Base-by-base conservation (phyloP, 192 early-diverging fungal genomes). In the Haplosporangium gracile region DNA sequence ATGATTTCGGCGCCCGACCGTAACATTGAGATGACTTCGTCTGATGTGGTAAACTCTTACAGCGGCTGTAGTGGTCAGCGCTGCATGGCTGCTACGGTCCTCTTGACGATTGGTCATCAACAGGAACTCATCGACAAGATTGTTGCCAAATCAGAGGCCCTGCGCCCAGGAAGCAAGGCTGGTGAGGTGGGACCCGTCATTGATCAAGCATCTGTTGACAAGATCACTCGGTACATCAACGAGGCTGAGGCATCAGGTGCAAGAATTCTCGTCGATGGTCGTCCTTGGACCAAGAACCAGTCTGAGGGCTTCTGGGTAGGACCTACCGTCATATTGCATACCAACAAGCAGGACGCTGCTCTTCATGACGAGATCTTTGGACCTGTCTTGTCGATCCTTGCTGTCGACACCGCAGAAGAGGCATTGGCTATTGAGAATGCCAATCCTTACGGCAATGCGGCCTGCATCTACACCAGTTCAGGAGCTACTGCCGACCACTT, bases 301-400 rank as follows among this genome's bases (percentile, higher is more conserved):
- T 70, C 80, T 18, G 77, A 88, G 40, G 96, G 96, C 1, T 95
- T 89, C 87, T 97, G 94, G 94, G 81, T 95, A 16, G 96, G 95
- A 7, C 95, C 96, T 1, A 93, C 95, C 0, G 88, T 97, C 9
- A 83, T 97, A 47, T 71, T 85, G 53, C 96, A 96, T 78, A 88
- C 80, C 10, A 88, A 88, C 57, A 80, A 90, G 42, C 74, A 78
- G 40, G 95, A 96, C 73, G 57, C 78, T 15, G 95, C 95, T 38
- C 88, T 96, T 80, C 91, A 93, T 69, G 91, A 93, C 69, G 96
- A 97, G 90, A 96, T 97, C 73, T 97, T 97, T 91, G 96, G 96
- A 11, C 96, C 96, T 0, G 94, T 95, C 10, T 82, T 97, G 70
- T 93, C 92, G 40, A 90, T 97, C 60, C 88, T 93, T 78, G 88